Percentiles rank a stretch among this genome's conserved stretches.
Conservation (phyloP, 129 eudicot genomes). For the Escallonia herrerae region DNA sequence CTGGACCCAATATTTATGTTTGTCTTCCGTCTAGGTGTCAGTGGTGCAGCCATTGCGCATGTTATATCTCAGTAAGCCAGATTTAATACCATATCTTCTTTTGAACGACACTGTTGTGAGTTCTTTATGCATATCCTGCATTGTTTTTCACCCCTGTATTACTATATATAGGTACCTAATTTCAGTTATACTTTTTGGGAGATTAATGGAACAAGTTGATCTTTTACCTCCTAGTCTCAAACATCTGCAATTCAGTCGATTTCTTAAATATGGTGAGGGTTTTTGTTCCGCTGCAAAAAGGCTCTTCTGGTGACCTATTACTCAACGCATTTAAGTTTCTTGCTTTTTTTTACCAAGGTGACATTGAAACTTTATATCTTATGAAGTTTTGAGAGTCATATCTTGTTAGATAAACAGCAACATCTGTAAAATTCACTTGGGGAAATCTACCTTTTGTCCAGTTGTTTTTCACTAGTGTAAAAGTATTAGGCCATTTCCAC, state of each 20-base stretch:
- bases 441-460: no score
- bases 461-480: no score
- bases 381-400: no score
- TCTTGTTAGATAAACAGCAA: no score
- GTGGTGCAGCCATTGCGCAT: constrained; percentile 71
- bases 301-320: not conserved
- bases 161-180: constrained; percentile 37
- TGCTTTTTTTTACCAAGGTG: no score
- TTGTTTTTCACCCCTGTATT: constrained; percentile 6
- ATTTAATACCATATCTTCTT: not conserved
- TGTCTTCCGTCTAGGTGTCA: constrained; percentile 46
- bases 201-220: constrained; percentile 34
- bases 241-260: constrained; percentile 42
- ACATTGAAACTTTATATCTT: no score
- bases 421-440: no score
- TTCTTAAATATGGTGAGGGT: constrained; percentile 51
- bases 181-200: constrained; percentile 43
- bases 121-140: not conserved
- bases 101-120: not conserved
- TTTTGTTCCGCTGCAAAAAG: not conserved
- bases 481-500: no score
- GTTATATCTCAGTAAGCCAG: constrained; percentile 56
- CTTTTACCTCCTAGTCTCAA: constrained; percentile 45
- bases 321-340: not conserved
- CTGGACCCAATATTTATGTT: constrained; percentile 67